phyloP scores from a whole-genome alignment of 768 basidiomycete genomes.

The Tylopilus rubrobrunneus region DNA sequence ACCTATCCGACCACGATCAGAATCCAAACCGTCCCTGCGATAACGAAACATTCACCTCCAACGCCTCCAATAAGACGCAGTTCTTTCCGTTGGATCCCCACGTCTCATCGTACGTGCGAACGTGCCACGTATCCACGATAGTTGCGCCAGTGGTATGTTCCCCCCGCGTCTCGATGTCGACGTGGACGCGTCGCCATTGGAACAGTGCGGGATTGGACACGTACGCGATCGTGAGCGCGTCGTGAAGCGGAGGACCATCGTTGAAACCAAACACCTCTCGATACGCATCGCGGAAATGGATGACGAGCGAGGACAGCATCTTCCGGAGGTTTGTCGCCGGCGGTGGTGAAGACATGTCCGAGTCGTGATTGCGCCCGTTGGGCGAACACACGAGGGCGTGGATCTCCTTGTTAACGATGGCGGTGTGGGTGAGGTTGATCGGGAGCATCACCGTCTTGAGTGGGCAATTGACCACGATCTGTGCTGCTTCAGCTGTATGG shows the following conservation, averaged over 20 bases:
- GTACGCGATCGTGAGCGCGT: conserved; percentile 79
- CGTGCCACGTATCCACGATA: conserved; percentile 73
- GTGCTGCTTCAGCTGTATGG: conserved; percentile 67
- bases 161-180: conserved; percentile 78
- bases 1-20: conserved; percentile 41
- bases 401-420: conserved; percentile 60
- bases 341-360: neutral
- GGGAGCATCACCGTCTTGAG: conserved; percentile 75
- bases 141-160: conserved; percentile 71
- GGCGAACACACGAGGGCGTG: conserved; percentile 53
- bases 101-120: conserved; percentile 50
- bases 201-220: conserved; percentile 69
- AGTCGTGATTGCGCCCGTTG: conserved; percentile 22
- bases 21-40: neutral
- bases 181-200: conserved; percentile 56
- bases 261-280: conserved; percentile 73
- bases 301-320: conserved; percentile 70
- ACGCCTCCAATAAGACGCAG: conserved; percentile 61
- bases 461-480: conserved; percentile 73
- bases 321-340: conserved; percentile 53
- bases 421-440: conserved; percentile 85
- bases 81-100: conserved; percentile 79
- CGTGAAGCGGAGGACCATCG: conserved; percentile 86
- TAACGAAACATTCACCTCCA: conserved; percentile 47
- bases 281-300: conserved; percentile 71